Conservation (phyloP, 345 rosid genomes). For the Gossypium raimondii region DNA sequence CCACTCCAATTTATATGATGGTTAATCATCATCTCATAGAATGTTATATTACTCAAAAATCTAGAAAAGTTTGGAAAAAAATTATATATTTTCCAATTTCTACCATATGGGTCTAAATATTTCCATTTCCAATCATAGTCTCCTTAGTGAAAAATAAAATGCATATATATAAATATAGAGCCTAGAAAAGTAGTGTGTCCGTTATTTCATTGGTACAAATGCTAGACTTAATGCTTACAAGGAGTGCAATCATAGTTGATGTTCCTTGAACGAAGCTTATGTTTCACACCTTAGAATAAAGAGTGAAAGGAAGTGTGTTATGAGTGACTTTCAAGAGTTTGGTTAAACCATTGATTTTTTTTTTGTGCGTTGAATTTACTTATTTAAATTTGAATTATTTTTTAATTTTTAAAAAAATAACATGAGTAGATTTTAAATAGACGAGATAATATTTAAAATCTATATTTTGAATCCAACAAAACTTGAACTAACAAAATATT, state of each 20-base stretch:
- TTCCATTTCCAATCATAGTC: too few relatives aligned
- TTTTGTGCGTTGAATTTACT: neutral
- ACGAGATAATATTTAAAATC: too few relatives aligned
- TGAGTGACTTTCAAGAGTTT: slow-evolving; percentile 40
- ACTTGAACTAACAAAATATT: too few relatives aligned
- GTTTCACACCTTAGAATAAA: slow-evolving; percentile 38
- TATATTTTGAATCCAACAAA: too few relatives aligned
- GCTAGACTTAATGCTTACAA: slow-evolving; percentile 27
- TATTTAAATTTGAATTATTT: neutral
- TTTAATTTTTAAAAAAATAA: too few relatives aligned
- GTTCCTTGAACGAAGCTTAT: slow-evolving; percentile 44
- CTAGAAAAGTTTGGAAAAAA: neutral
- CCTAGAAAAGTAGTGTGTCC: too few relatives aligned
- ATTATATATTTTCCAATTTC: slow-evolving; percentile 6
- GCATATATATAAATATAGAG: too few relatives aligned
- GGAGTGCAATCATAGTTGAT: slow-evolving; percentile 39
- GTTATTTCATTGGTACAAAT: slow-evolving; percentile 8
- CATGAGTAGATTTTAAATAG: too few relatives aligned
- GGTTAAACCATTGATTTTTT: slow-evolving; percentile 8
- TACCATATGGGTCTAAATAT: slow-evolving; percentile 10
- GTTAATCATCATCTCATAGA: slow-evolving; percentile 47
- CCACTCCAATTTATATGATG: slow-evolving; percentile 40
- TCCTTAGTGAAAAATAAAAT: too few relatives aligned
- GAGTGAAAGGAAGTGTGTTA: slow-evolving; percentile 15
- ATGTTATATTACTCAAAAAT: slow-evolving; percentile 25